Base-by-base conservation (phyloP, 345 rosid genomes). In the Euphorbia pulcherrima region DNA sequence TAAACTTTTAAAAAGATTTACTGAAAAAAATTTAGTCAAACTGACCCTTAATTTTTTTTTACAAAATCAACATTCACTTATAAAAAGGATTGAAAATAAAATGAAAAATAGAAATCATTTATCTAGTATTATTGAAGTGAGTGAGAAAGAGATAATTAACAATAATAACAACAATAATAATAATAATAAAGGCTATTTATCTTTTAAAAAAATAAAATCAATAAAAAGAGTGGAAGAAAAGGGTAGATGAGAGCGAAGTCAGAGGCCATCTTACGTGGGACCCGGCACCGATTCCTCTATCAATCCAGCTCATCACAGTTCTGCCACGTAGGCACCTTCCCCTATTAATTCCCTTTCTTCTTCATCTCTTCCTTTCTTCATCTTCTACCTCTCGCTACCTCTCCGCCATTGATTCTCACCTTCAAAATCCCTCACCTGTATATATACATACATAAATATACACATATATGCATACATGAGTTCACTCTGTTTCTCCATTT, bases 201-300 rank as follows among this genome's bases (percentile, higher is more conserved):
- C n/a, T n/a, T n/a, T 5, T 2, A 1, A 8, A 39, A 17, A 55
- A 54, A 37, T 3, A n/a, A 41, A 18, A 1, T n/a, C n/a, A 18
- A 18, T 16, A 60, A 40, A 48, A 30, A 54, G 53, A n/a, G 55
- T 21, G 72, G 60, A 24, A 58, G 55, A 27, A 40, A 47, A 52
- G 17, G 17, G 61, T n/a, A 61, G 41, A 73, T n/a, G 28, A 20
- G 41, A 71, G 63, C 76, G 62, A 66, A 55, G 74, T 64, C 21
- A 37, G 2, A 69, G 81, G 81, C 39, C 63, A 77, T 44, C 41
- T 50, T 53, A 66, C 81, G 76, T 75, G 90, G 86, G 87, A 80
- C 84, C 86, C 76, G 81, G 82, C 83, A 72, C 77, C 68, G 76
- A 70, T 80, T 67, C 5, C 70, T 75, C 77, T 59, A 72, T 75